Base-by-base conservation (phyloP, 176 grass and related monocot species). In the Rhynchospora breviuscula region DNA sequence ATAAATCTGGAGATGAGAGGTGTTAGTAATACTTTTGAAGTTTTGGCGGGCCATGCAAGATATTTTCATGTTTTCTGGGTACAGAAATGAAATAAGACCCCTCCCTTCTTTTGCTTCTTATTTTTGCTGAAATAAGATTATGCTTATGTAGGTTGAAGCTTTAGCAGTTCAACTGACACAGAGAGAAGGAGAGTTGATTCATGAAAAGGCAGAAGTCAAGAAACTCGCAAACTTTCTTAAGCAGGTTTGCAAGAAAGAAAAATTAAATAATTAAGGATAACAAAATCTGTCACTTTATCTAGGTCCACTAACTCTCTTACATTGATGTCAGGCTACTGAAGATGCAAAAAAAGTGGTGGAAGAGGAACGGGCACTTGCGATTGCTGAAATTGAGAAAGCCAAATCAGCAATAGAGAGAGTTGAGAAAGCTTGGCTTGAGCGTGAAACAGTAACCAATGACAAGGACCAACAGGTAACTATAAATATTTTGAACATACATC, bases 191-290 rank as follows among this genome's bases (percentile, higher is more conserved):
- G 95, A 98, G 81, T 85, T 98, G 83, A 87, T 98, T 87, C 93
- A 94, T 84, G 95, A 98, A 83, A 98, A 94, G 83, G 87, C 92
- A 15, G 95, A 98, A 94, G 89, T 98, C 33, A 94, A 91, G 85
- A 98, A 92, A 79, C 67, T 98, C 71, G 92, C 92, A 72, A 94
- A 71, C 74, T 94, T 98, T 65, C 95, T 94, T 48, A 98, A 92
- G 75, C 92, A 94, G 92, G 95, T 93, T 63, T 57, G 65, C 15
- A 6, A 54, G 75, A 78, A 81, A 82, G 81, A 62, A 67, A 53
- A 67, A 52, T 81, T 61, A 74, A 85, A 77, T 65, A 81, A 75
- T 13, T n/a, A 63, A 13, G 4, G 12, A 45, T 52, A 60, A 48
- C 18, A 21, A 57, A 79, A 47, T 18, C 66, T 85, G 9, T 59